These are phyloP conservation scores for Fusarium nanum DNA, from an alignment of 2,329 filamentous ascomycete genomes.

Conservation along the genomic window DNA sequence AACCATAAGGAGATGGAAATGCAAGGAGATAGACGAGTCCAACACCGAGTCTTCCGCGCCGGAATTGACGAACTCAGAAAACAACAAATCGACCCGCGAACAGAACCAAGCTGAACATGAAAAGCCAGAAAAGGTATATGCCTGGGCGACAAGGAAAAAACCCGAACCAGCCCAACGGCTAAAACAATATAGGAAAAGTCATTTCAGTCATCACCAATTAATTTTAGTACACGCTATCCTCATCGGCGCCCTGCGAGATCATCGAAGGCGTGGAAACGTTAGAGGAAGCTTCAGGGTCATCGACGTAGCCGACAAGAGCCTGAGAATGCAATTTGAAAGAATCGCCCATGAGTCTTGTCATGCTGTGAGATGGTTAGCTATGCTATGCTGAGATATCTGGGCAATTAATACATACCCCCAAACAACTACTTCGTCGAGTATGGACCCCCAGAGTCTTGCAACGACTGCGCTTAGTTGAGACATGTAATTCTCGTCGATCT, in stretches of 20 bases:
- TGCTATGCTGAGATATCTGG: neutral
- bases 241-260: slow-evolving; percentile 77
- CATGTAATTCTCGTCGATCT: slow-evolving; percentile 83
- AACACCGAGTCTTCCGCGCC: slow-evolving; percentile 47
- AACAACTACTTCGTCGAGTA: slow-evolving; percentile 98
- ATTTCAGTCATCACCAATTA: slow-evolving; percentile 61
- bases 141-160: slow-evolving; percentile 45
- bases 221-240: slow-evolving; percentile 77
- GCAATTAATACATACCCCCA: slow-evolving; percentile 83
- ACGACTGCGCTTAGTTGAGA: slow-evolving; percentile 94
- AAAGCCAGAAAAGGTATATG: slow-evolving; percentile 50
- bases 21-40: slow-evolving; percentile 43
- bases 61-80: slow-evolving; percentile 43
- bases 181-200: slow-evolving; percentile 59
- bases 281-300: slow-evolving; percentile 78
- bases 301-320: slow-evolving; percentile 93
- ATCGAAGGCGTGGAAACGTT: slow-evolving; percentile 77
- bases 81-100: slow-evolving; percentile 33
- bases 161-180: slow-evolving; percentile 38
- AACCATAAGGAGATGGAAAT: slow-evolving; percentile 45
- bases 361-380: slow-evolving; percentile 62
- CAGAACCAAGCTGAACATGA: slow-evolving; percentile 48
- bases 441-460: slow-evolving; percentile 94
- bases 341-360: slow-evolving; percentile 96
- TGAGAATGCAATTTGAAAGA: slow-evolving; percentile 97